Conservation (phyloP, 176 grass and related monocot species). For the Lolium rigidum region DNA sequence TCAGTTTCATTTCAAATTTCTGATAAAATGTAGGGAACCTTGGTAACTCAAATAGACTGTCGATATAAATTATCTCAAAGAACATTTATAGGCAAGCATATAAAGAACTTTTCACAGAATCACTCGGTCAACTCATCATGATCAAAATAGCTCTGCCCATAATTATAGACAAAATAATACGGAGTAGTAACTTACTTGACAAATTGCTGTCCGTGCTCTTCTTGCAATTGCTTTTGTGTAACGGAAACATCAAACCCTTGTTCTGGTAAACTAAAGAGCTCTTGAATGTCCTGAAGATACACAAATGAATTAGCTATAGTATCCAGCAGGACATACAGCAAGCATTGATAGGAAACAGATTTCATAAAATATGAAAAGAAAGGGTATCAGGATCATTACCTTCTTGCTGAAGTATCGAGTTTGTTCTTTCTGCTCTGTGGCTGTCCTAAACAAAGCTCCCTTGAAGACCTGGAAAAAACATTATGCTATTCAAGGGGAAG, state of each 20-base stretch:
- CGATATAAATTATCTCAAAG: neutral
- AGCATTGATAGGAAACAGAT: constrained; percentile 19
- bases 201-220: constrained; percentile 85
- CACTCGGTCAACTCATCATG: neutral
- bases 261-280: constrained; percentile 83
- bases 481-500: neutral
- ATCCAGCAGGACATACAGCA: constrained; percentile 18
- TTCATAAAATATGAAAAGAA: neutral
- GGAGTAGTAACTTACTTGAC: constrained; percentile 46
- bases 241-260: constrained; percentile 95
- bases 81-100: neutral
- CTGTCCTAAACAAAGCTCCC: constrained; percentile 88
- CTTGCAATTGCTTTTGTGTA: constrained; percentile 78
- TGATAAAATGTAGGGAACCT: neutral
- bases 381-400: constrained; percentile 46
- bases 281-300: constrained; percentile 74
- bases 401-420: constrained; percentile 95
- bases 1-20: neutral
- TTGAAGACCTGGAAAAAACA: constrained; percentile 73
- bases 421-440: constrained; percentile 99
- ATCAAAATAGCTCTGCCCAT: neutral
- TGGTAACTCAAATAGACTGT: neutral
- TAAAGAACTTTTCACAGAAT: constrained; percentile 4
- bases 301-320: constrained; percentile 14
- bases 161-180: neutral